Conservation (phyloP, 352 stramenopile genomes). For the Phytophthora cajani region DNA sequence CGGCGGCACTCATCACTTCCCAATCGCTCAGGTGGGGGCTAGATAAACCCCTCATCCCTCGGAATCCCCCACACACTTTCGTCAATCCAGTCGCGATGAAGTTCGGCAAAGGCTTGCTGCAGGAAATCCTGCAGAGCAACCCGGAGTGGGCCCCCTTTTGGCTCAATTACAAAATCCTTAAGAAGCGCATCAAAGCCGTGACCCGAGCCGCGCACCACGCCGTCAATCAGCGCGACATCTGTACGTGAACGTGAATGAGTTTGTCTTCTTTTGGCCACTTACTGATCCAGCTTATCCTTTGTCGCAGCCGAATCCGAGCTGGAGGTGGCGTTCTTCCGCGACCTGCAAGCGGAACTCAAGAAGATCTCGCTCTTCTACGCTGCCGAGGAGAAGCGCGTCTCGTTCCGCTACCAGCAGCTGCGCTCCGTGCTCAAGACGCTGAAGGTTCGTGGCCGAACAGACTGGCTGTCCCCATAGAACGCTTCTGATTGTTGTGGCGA, state of each 20-base stretch:
- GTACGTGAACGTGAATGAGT: slow-evolving; percentile 29
- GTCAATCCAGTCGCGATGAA: slow-evolving; percentile 58
- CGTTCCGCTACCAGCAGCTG: slow-evolving; percentile 75
- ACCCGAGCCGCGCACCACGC: slow-evolving; percentile 48
- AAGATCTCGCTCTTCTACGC: slow-evolving; percentile 85
- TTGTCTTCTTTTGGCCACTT: background rate
- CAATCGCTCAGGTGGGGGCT: slow-evolving; percentile 13
- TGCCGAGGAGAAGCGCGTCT: slow-evolving; percentile 77
- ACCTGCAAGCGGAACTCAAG: slow-evolving; percentile 76
- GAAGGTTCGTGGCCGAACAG: slow-evolving; percentile 40
- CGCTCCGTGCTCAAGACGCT: slow-evolving; percentile 73
- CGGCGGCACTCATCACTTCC: slow-evolving; percentile 20
- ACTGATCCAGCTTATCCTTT: background rate
- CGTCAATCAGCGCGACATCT: slow-evolving; percentile 53
- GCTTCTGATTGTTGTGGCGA: background rate
- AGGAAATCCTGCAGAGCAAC: slow-evolving; percentile 77
- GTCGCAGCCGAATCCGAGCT: slow-evolving; percentile 64
- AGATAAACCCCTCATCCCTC: background rate
- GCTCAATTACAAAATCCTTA: slow-evolving; percentile 89
- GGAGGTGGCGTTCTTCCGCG: slow-evolving; percentile 83
- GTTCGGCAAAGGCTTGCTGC: slow-evolving; percentile 80
- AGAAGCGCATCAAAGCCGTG: slow-evolving; percentile 86
- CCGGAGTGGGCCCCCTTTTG: slow-evolving; percentile 86
- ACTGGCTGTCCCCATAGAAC: background rate
- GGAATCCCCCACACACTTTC: background rate